Percentiles rank a stretch among this genome's conserved stretches.
phyloP scores from a whole-genome alignment of 2,329 filamentous ascomycete species.

The Pestalotiopsis sp. region DNA sequence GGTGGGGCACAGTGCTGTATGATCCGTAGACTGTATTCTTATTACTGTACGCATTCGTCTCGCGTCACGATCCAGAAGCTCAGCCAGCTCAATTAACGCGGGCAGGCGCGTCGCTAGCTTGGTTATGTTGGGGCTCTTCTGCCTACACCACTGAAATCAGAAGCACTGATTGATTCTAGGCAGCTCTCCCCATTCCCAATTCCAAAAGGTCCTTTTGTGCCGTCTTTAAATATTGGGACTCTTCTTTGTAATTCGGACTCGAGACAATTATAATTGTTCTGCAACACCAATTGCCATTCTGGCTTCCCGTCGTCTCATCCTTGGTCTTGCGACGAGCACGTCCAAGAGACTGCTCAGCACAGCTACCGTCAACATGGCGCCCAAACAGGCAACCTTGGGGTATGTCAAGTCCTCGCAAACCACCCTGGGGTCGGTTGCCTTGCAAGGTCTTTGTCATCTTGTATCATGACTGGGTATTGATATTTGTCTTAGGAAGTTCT shows the following conservation, averaged over 20 bases:
- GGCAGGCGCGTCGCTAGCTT: constrained; percentile 8
- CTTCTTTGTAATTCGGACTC: background rate
- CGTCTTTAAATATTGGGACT: background rate
- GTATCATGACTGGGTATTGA: constrained; percentile 14
- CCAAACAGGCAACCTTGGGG: constrained; percentile 37
- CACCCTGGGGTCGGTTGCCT: constrained; percentile 31
- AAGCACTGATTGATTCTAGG: background rate
- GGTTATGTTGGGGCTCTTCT: constrained; percentile 4
- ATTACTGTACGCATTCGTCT: constrained; percentile 5
- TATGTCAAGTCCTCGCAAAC: constrained; percentile 37
- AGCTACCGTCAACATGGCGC: constrained; percentile 27
- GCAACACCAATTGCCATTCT: constrained; percentile 19
- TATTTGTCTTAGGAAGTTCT: constrained; percentile 74
- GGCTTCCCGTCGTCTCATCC: constrained; percentile 26
- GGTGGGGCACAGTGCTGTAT: background rate
- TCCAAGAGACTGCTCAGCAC: constrained; percentile 22
- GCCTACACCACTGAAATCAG: constrained; percentile 1
- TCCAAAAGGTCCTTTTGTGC: background rate
- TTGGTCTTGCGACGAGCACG: constrained; percentile 26
- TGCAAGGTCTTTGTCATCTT: background rate
- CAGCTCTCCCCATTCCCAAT: background rate
- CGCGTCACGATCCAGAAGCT: constrained; percentile 2
- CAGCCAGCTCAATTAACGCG: constrained; percentile 6
- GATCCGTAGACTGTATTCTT: background rate
- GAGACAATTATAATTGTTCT: background rate